These are phyloP conservation scores for Phytophthora syringae DNA, from an alignment of 352 stramenopile species.

Conservation along the genomic window DNA sequence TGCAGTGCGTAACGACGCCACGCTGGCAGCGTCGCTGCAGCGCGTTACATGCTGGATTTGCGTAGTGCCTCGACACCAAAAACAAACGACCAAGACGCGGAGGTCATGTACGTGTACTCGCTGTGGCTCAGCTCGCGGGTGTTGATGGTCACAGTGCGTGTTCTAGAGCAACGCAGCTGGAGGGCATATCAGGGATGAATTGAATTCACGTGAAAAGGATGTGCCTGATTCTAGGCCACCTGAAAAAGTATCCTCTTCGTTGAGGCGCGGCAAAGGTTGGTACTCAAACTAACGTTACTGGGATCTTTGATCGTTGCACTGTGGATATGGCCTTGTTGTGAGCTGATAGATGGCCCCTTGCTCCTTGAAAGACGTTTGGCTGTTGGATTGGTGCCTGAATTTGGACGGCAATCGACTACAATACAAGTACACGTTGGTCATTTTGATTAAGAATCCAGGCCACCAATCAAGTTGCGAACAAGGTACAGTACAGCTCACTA, in stretches of 20 bases:
- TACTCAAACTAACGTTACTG: no score
- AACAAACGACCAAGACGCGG: constrained; percentile 7
- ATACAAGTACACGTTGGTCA: no score
- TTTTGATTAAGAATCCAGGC: background rate
- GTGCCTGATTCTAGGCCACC: constrained; percentile 23
- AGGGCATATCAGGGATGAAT: constrained; percentile 21
- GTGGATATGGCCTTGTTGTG: background rate
- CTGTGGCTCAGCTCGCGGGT: background rate
- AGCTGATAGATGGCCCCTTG: no score
- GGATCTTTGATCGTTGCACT: background rate
- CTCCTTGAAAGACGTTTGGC: no score
- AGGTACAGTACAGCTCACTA: no score
- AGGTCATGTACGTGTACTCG: background rate
- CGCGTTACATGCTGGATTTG: no score
- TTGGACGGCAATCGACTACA: no score
- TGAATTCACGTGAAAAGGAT: constrained; percentile 26
- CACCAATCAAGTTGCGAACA: no score
- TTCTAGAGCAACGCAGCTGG: constrained; percentile 16
- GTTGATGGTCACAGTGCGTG: constrained; percentile 1
- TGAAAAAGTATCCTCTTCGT: constrained; percentile 10
- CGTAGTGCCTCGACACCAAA: no score
- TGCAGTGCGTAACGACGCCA: constrained; percentile 10
- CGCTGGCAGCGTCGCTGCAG: no score
- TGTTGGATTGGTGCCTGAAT: no score
- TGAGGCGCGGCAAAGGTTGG: constrained; percentile 16